Evolutionary conservation across 2,329 filamentous ascomycete species (phyloP), one percentile per base, ranked within the genome.

Genomic region (Cytospora chrysosperma): DNA sequence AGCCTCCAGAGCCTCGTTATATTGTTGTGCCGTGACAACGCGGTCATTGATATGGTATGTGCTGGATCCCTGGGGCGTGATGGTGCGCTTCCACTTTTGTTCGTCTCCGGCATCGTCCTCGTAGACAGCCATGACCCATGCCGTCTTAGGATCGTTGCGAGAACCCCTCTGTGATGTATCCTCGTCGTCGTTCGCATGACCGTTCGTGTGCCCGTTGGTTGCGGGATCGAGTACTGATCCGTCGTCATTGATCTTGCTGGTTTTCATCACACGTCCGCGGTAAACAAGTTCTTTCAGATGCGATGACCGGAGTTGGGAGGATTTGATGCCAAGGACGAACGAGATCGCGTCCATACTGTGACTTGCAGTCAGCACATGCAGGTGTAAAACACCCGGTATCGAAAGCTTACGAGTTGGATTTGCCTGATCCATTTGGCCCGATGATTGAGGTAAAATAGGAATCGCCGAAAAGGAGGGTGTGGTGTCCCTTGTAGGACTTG

Each of bases 391-490:
- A 13, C 21, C 17, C n/a, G 4, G 19, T 21, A 8, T n/a, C 3
- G 24, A 68, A 50, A 9, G 81, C 88, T 75, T 78, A 94, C 91
- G 93, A 97, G 76, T 99, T 99, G 24, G 95, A 99, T 78, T 99
- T 99, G 68, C 95, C 95, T 40, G 95, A 98, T 81, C 95, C 95
- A 93, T 99, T 99, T 75, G 95, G 95, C 7, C 96, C 95, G 73
- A 99, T 98, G 73, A 99, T 97, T 50, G 95, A 99, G 56, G 95
- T 99, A 77, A 99, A 99, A 78, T 97, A 98, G 2, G 93, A 96
- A 80, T 99, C 94, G 73, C 94, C 94, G 72, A 99, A 97, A 59
- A 97, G 86, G 52, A 99, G 87, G 65, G 87, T 89, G 80, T 99
- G 95, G 72, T 97, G 93, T 64, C 93, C 95, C 77, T 97, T 97